Evolutionary conservation across 805 yeast species (phyloP), one percentile per base, ranked within the genome.

Genomic region (Schizosaccharomyces cryophilus): DNA sequence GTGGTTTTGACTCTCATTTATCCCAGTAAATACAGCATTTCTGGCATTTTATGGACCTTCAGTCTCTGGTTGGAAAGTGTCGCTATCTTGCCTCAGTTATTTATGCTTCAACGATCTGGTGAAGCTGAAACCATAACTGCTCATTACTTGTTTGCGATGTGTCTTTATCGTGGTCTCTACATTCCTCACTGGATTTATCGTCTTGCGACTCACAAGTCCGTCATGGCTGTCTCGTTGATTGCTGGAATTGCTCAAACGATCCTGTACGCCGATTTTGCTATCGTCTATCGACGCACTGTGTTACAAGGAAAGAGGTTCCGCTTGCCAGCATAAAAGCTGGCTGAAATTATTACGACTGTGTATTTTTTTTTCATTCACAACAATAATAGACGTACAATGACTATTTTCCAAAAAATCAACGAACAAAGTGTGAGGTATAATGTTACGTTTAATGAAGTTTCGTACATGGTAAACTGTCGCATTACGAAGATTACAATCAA

Each of bases 141-240:
- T 60, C 96, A 93, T 71, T 93, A 93, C 71, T 87, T 93, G 64
- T 89, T 90, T 71, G 95, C 96, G 1, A 75, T 93, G 69, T 98
- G 98, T 17, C 66, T 84, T 2, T 93, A 93, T 75, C 78, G 98
- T 66, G 85, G 90, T 0, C 75, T 93, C 60, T 93, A 93, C 70
- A 80, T 93, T 66, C 94, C 95, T 65, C 93, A 90, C 73, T 93
- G 98, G 98, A 70, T 88, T 65, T 93, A 88, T 78, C 80, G 96
- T 71, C 87, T 83, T 73, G 73, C 73, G 63, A 62, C 63, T 21
- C 67, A 65, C 51, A 64, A 65, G 17, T 64, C 71, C 17, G 71
- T 77, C 13, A 95, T 88, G 68, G 77, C 77, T 64, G 75, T 89
- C 61, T 78, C 95, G 1, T 74, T 90, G 9, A 67, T 78, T 24